These are phyloP conservation scores for Russula sp. DNA, from an alignment of 768 basidiomycete genomes.

Conservation along the genomic window DNA sequence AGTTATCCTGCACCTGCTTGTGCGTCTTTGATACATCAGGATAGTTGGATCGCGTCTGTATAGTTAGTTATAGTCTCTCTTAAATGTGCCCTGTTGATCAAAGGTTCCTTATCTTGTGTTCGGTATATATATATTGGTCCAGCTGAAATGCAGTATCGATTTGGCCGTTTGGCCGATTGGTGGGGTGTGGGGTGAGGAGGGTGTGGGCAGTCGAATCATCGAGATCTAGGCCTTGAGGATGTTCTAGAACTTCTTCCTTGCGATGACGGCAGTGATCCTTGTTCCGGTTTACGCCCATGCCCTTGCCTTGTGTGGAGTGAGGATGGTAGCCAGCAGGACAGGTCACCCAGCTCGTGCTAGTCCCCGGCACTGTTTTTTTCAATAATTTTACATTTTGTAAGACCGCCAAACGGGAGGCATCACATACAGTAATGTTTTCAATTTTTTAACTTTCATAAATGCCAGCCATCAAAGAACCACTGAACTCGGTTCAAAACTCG, in stretches of 20 bases:
- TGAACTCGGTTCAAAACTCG: no score
- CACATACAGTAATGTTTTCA: no score
- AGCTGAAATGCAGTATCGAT: neutral
- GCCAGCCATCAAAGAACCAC: no score
- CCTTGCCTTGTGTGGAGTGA: no score
- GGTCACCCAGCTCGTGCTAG: no score
- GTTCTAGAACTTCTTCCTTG: neutral
- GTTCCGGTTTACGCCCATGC: neutral
- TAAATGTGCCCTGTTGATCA: constrained; percentile 11
- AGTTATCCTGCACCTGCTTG: neutral
- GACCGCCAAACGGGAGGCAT: no score
- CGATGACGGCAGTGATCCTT: neutral
- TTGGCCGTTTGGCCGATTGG: neutral
- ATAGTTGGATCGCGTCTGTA: constrained; percentile 13
- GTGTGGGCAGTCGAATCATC: neutral
- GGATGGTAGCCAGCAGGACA: no score
- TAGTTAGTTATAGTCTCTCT: constrained; percentile 6
- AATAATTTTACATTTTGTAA: no score
- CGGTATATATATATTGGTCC: constrained; percentile 10
- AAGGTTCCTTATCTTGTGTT: neutral
- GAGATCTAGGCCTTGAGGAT: neutral
- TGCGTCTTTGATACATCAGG: constrained; percentile 6
- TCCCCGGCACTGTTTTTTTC: no score
- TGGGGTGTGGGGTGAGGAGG: no score
- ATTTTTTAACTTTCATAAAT: no score